A percentile compares a stretch with the other conserved stretches of the same genome.
These are phyloP conservation scores for Hordeum marinum DNA, from an alignment of 176 grass and related monocot genomes.

Conservation along the genomic window DNA sequence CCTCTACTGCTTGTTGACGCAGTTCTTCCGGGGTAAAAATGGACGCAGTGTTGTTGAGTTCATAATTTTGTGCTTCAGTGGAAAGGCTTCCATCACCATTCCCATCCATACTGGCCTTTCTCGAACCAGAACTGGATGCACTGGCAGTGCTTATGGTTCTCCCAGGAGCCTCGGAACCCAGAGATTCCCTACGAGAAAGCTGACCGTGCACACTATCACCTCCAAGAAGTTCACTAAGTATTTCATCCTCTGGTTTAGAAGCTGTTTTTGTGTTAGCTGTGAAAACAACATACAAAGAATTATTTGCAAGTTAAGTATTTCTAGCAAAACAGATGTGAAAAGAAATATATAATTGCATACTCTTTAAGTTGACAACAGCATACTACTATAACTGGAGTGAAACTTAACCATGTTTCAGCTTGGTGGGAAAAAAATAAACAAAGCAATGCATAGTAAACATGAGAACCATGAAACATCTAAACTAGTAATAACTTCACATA, in stretches of 20 bases:
- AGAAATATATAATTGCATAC: not conserved
- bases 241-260: constrained; percentile 57
- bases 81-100: constrained; percentile 33
- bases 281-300: constrained; percentile 17
- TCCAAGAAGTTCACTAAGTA: constrained; percentile 60
- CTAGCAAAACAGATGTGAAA: not conserved
- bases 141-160: constrained; percentile 28
- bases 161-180: constrained; percentile 18
- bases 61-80: constrained; percentile 43
- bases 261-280: constrained; percentile 46
- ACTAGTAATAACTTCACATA: not conserved
- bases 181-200: constrained; percentile 33
- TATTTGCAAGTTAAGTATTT: not conserved
- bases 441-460: not conserved
- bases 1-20: constrained; percentile 79
- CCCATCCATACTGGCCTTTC: constrained; percentile 29
- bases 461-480: constrained; percentile 10
- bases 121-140: constrained; percentile 36
- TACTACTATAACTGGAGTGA: not conserved
- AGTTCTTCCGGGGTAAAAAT: constrained; percentile 77
- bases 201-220: constrained; percentile 35
- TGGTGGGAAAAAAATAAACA: not conserved
- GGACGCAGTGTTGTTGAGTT: constrained; percentile 33
- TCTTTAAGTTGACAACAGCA: not conserved
- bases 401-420: constrained; percentile 2